Conservation (phyloP, 805 yeast species). For the Diddensiella transvaalensis region DNA sequence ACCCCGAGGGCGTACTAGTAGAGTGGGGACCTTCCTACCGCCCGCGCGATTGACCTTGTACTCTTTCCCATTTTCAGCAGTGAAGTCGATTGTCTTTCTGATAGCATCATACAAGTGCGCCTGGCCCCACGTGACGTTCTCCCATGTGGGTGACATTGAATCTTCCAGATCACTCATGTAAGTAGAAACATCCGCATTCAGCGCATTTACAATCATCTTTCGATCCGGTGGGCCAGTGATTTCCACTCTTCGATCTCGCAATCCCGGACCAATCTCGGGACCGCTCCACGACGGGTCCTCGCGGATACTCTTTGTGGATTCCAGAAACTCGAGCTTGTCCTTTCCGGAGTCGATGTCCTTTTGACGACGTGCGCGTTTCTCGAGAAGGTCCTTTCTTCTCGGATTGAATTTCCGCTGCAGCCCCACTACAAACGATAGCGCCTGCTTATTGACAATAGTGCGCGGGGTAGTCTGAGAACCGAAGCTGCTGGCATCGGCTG, state of each 20-base stretch:
- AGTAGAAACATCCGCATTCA: slow-evolving; percentile 62
- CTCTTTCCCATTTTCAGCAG: slow-evolving; percentile 34
- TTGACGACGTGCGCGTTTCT: slow-evolving; percentile 52
- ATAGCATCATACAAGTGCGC: slow-evolving; percentile 65
- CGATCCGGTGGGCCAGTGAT: slow-evolving; percentile 73
- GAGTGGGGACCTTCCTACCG: slow-evolving; percentile 41
- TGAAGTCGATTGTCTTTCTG: slow-evolving; percentile 46
- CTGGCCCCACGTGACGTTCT: slow-evolving; percentile 61
- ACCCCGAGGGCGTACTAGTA: slow-evolving; percentile 55
- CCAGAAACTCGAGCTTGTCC: slow-evolving; percentile 26
- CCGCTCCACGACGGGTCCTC: slow-evolving; percentile 67
- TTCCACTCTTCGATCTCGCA: slow-evolving; percentile 65
- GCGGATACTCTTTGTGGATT: slow-evolving; percentile 46
- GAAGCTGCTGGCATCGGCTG: not conserved
- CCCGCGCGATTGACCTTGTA: slow-evolving; percentile 50
- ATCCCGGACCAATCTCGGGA: slow-evolving; percentile 61
- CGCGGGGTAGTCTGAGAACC: slow-evolving; percentile 34
- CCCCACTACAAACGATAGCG: slow-evolving; percentile 59
- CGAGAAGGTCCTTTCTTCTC: slow-evolving; percentile 51
- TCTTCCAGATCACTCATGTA: slow-evolving; percentile 76
- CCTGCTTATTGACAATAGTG: slow-evolving; percentile 56
- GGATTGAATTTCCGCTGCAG: slow-evolving; percentile 59
- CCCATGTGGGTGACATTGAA: slow-evolving; percentile 67
- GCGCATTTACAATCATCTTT: slow-evolving; percentile 69
- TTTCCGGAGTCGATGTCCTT: slow-evolving; percentile 52